Evolutionary conservation across 306 rosid genomes (phyloP).

Genomic region (Trifolium dubium): DNA sequence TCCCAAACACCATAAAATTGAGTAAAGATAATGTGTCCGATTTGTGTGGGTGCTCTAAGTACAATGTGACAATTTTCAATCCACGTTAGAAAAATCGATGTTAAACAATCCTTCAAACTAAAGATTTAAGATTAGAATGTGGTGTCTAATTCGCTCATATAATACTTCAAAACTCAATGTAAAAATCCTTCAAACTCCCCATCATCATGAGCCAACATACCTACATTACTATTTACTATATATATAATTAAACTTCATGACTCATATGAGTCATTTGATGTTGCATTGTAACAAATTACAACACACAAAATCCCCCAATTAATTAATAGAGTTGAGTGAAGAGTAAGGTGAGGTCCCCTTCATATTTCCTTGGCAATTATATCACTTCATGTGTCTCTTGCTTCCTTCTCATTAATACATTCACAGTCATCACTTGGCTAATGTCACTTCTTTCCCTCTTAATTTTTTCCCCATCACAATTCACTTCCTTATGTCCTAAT

Average conservation of each 20-base stretch:
- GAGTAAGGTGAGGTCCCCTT: constrained; percentile 33
- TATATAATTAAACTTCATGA: constrained; percentile 41
- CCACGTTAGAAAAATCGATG: too few relatives aligned
- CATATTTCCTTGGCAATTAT: constrained; percentile 40
- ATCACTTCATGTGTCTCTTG: constrained; percentile 76
- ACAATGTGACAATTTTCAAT: too few relatives aligned
- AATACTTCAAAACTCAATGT: too few relatives aligned
- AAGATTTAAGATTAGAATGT: too few relatives aligned
- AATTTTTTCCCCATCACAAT: background rate
- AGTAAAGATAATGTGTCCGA: too few relatives aligned
- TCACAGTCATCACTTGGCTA: constrained; percentile 27
- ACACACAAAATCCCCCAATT: constrained; percentile 18
- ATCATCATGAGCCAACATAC: too few relatives aligned
- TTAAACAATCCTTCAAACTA: too few relatives aligned
- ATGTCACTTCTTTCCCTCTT: constrained; percentile 15
- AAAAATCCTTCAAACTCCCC: too few relatives aligned
- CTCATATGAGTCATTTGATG: constrained; percentile 23
- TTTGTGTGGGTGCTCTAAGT: too few relatives aligned
- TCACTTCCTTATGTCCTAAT: background rate
- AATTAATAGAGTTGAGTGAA: constrained; percentile 16
- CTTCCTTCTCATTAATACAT: constrained; percentile 53
- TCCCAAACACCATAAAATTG: too few relatives aligned
- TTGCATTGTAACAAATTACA: constrained; percentile 35
- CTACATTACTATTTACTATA: too few relatives aligned
- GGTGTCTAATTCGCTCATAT: too few relatives aligned